Evolutionary conservation across 1,139 yeast species (phyloP).

Genomic region (Pichia sp.): DNA sequence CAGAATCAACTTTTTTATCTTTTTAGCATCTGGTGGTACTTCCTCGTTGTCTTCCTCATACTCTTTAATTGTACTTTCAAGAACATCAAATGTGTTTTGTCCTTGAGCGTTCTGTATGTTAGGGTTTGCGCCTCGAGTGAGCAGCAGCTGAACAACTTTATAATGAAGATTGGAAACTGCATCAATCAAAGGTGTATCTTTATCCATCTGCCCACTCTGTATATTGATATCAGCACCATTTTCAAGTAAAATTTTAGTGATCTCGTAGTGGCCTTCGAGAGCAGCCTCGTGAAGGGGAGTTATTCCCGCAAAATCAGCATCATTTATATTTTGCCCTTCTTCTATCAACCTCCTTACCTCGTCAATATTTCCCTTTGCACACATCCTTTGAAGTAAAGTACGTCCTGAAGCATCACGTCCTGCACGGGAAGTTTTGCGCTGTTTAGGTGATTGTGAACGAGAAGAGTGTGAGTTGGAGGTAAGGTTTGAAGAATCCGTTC

Average conservation of each 20-base stretch:
- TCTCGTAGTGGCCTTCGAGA: constrained; percentile 63
- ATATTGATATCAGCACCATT: constrained; percentile 72
- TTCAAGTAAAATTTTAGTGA: constrained; percentile 50
- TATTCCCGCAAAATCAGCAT: constrained; percentile 87
- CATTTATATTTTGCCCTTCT: constrained; percentile 73
- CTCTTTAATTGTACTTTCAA: constrained; percentile 34
- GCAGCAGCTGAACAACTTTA: constrained; percentile 61
- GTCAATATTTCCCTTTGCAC: constrained; percentile 70
- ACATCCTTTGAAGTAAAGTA: constrained; percentile 69
- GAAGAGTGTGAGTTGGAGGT: constrained; percentile 17
- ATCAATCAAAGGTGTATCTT: constrained; percentile 87
- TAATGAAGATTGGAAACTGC: constrained; percentile 82
- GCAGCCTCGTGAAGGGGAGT: constrained; percentile 93
- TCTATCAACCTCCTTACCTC: constrained; percentile 56
- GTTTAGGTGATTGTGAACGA: constrained; percentile 28
- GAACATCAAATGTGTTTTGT: constrained; percentile 65
- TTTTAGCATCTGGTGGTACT: constrained; percentile 28
- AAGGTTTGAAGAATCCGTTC: constrained; percentile 7
- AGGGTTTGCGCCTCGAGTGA: constrained; percentile 81
- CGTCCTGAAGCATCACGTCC: constrained; percentile 85
- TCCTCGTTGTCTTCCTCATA: constrained; percentile 32
- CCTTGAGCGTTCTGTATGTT: constrained; percentile 77
- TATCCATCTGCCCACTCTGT: constrained; percentile 75
- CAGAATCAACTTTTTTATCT: constrained; percentile 37
- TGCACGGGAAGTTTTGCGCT: constrained; percentile 40